Base-by-base conservation (phyloP, 2,329 filamentous ascomycete genomes). In the Endoconidiophora polonica region DNA sequence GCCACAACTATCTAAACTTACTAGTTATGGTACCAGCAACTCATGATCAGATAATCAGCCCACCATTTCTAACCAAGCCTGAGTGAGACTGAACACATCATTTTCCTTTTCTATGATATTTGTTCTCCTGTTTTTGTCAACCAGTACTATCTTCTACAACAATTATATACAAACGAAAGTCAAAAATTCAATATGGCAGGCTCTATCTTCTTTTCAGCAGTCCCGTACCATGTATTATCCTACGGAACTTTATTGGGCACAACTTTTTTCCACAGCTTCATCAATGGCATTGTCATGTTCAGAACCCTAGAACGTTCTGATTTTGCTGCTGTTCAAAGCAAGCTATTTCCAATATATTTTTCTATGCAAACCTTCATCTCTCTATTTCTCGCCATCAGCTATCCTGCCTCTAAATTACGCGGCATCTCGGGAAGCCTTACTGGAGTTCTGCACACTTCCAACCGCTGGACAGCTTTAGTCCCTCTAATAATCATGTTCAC, bases 311-410 rank as follows among this genome's bases (percentile, higher is more conserved):
- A 86, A 23, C 78, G 86, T 23, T 77, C 85, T 0, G 78, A 86
- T 61, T 96, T 98, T 68, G 77, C 81, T 23, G 72, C 78, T 16
- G 74, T 95, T 29, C 90, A 95, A 65, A 73, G 78, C 56, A 77
- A 77, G 55, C 76, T 88, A 48, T 94, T 95, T 68, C 86, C 86
- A 33, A 73, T 86, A 58, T 98, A 94, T 71, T 96, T 96, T 63
- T 71, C 76, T 43, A 68, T 96, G 52, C 90, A 96, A 67, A 80
- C 86, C 3, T 71, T 73, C 4, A 68, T 90, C 1, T 86, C 91
- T 0, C 63, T 81, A 14, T 60, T 85, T 20, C 69, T 95, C 16
- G 81, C 83, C 18, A 61, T 93, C 50, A 95, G 90, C 3, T 90
- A 86, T 61, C 87, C 87, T 4, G 79, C 76, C n/a, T 72, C 71